Conservation (phyloP, 75 land plant species). For the Azolla pinnata region DNA sequence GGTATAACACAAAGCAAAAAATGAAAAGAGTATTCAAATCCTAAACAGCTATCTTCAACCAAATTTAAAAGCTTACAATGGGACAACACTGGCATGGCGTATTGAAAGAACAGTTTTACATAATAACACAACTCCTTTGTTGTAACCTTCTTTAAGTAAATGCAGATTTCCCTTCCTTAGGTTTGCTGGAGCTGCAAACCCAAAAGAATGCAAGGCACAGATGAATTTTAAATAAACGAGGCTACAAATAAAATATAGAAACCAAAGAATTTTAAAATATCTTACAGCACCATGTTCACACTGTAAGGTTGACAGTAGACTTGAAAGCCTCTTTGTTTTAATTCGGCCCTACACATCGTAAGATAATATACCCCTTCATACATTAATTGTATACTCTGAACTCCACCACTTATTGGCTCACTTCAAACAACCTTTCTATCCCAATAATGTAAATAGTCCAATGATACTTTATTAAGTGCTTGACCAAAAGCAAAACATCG, state of each 20-base stretch:
- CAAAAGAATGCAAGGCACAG: background rate
- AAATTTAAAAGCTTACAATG: conserved; percentile 45
- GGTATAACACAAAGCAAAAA: no score
- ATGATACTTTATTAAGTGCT: no score
- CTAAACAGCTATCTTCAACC: no score
- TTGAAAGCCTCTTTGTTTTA: conserved; percentile 42
- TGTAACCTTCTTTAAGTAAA: conserved; percentile 54
- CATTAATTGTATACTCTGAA: no score
- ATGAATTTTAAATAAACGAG: background rate
- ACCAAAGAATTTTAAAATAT: background rate
- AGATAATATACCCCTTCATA: no score
- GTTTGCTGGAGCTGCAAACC: conserved; percentile 34
- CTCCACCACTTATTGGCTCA: no score
- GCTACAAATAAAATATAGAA: no score
- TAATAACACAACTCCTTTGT: conserved; percentile 50
- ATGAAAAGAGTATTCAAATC: no score
- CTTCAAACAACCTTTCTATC: no score
- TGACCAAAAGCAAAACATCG: no score
- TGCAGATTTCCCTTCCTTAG: conserved; percentile 36
- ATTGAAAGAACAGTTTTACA: conserved; percentile 57
- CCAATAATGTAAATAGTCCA: no score
- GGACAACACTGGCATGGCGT: conserved; percentile 58
- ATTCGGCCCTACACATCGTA: conserved; percentile 37
- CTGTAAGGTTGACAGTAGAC: conserved; percentile 33
- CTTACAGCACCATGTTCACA: conserved; percentile 13